A percentile compares a stretch with the other conserved stretches of the same genome.
Evolutionary conservation across 495 filamentous ascomycete species (phyloP).

Genomic region (Talaromyces liani): DNA sequence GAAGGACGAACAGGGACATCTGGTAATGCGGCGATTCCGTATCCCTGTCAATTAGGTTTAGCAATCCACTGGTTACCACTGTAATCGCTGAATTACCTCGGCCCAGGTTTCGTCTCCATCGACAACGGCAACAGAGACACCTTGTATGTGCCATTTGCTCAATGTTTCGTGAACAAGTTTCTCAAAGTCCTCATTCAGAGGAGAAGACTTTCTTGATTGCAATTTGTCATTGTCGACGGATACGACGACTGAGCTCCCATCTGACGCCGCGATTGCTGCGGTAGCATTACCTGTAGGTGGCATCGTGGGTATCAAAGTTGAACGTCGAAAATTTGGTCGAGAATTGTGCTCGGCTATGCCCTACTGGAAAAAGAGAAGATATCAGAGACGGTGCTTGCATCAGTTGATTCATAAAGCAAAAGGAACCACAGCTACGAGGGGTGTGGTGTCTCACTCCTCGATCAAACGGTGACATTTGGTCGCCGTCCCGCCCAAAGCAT

Average conservation of each 20-base stretch:
- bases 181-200: slow-evolving; percentile 18
- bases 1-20: slow-evolving; percentile 31
- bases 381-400: not conserved
- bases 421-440: too few species aligned
- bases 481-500: not conserved
- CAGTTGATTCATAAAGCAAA: not conserved
- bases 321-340: not conserved
- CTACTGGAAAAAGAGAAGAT: not conserved
- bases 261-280: not conserved
- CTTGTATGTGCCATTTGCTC: slow-evolving; percentile 40
- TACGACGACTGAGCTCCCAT: not conserved
- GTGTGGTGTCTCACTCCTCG: not conserved
- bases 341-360: not conserved
- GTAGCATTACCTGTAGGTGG: not conserved
- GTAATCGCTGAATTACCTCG: slow-evolving; percentile 13
- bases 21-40: slow-evolving; percentile 33
- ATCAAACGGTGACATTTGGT: not conserved
- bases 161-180: slow-evolving; percentile 18
- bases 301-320: not conserved
- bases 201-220: not conserved
- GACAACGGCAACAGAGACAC: slow-evolving; percentile 40
- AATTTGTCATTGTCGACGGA: not conserved
- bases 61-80: not conserved
- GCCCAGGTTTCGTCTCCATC: slow-evolving; percentile 25
- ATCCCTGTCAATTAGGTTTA: slow-evolving; percentile 38